Conservation (phyloP, 2,329 filamentous ascomycete species). For the Fusarium sp. region DNA sequence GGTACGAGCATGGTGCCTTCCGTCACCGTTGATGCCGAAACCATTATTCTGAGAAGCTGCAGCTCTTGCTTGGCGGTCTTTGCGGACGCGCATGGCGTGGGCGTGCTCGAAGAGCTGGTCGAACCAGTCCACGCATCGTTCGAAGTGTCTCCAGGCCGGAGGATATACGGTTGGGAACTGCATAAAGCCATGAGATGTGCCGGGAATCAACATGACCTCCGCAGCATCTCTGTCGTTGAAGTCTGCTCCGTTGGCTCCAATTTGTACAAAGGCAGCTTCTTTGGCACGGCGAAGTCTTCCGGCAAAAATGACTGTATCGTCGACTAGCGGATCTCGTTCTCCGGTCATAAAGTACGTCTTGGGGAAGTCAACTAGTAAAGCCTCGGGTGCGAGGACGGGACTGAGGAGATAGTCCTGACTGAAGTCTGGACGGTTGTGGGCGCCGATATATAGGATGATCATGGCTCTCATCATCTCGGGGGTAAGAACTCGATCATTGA, state of each 20-base stretch:
- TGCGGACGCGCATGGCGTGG: slow-evolving; percentile 53
- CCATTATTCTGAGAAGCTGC: slow-evolving; percentile 9
- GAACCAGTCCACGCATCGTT: slow-evolving; percentile 83
- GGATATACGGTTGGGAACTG: slow-evolving; percentile 91
- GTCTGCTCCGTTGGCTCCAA: slow-evolving; percentile 45
- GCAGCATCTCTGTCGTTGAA: slow-evolving; percentile 58
- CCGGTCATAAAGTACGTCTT: slow-evolving; percentile 95
- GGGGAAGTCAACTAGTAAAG: slow-evolving; percentile 85
- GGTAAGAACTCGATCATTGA: slow-evolving; percentile 92
- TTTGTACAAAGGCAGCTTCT: slow-evolving; percentile 55
- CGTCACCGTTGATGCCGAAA: slow-evolving; percentile 40
- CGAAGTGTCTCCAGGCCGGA: slow-evolving; percentile 88
- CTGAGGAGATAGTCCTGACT: slow-evolving; percentile 90
- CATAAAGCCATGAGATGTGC: slow-evolving; percentile 92
- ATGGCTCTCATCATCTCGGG: slow-evolving; percentile 99
- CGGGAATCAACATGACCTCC: slow-evolving; percentile 86
- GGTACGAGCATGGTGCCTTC: slow-evolving; percentile 50
- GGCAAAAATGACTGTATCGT: slow-evolving; percentile 97
- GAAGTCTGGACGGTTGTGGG: slow-evolving; percentile 93
- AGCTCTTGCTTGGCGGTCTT: slow-evolving; percentile 27
- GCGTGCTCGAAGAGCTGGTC: slow-evolving; percentile 74
- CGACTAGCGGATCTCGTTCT: slow-evolving; percentile 93
- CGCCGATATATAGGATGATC: slow-evolving; percentile 97
- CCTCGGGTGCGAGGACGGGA: slow-evolving; percentile 88
- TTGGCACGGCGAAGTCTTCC: slow-evolving; percentile 87